Conservation (phyloP, 2,329 filamentous ascomycete species). For the Nakataea oryzae region DNA sequence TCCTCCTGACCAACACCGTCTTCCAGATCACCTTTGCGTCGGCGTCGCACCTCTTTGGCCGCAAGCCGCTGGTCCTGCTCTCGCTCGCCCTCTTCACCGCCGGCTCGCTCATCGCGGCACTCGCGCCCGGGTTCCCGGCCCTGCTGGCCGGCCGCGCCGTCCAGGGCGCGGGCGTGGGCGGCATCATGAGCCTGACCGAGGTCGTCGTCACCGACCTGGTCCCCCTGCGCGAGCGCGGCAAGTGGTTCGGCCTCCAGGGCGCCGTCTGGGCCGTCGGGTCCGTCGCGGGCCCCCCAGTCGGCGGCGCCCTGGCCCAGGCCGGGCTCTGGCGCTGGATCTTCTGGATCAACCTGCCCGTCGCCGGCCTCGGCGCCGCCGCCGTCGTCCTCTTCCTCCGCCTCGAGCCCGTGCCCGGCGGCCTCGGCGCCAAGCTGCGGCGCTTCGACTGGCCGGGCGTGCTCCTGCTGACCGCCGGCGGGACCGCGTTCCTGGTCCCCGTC, state of each 20-base stretch:
- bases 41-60: neutral
- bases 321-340: slow-evolving; percentile 26
- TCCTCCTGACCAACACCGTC: slow-evolving; percentile 59
- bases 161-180: slow-evolving; percentile 25
- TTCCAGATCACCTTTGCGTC: slow-evolving; percentile 10
- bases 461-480: slow-evolving; percentile 26
- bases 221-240: slow-evolving; percentile 13
- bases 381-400: slow-evolving; percentile 55
- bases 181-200: slow-evolving; percentile 21
- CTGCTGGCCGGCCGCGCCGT: slow-evolving; percentile 11
- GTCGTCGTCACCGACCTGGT: slow-evolving; percentile 22
- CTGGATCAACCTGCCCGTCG: slow-evolving; percentile 45
- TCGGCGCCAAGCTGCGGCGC: slow-evolving; percentile 15
- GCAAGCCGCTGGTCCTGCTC: neutral
- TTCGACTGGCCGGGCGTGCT: slow-evolving; percentile 31
- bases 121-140: neutral
- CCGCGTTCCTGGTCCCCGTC: slow-evolving; percentile 30
- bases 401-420: slow-evolving; percentile 54
- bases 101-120: neutral
- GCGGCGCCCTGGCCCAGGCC: slow-evolving; percentile 12
- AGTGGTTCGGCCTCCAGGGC: slow-evolving; percentile 10
- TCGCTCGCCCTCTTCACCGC: neutral
- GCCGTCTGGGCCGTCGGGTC: slow-evolving; percentile 9
- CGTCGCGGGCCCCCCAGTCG: slow-evolving; percentile 13
- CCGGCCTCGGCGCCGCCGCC: slow-evolving; percentile 34